These are phyloP conservation scores for Magnusiomyces magnusii DNA, from an alignment of 1,139 yeast species.

Conservation along the genomic window DNA sequence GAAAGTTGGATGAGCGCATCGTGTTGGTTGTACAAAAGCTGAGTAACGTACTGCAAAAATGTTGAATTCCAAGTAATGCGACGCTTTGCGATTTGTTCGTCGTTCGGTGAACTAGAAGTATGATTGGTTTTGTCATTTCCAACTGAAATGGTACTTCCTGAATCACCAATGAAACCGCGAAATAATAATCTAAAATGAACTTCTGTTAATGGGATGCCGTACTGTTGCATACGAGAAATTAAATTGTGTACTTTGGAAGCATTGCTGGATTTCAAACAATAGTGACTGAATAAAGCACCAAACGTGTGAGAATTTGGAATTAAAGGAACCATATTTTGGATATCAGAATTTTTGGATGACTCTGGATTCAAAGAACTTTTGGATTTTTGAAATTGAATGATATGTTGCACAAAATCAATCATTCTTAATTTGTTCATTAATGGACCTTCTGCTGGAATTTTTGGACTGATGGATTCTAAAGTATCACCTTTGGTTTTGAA, in stretches of 20 bases:
- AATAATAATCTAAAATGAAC: constrained; percentile 5
- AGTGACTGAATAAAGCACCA: constrained; percentile 10
- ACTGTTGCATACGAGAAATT: constrained; percentile 5
- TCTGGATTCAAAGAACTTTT: neutral
- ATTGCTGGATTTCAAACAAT: constrained; percentile 8
- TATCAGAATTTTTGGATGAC: neutral
- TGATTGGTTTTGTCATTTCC: neutral
- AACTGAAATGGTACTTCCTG: neutral
- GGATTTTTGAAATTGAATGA: constrained; percentile 2
- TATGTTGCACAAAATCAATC: constrained; percentile 11
- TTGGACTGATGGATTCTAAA: neutral
- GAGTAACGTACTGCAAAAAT: constrained; percentile 8
- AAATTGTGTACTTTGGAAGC: constrained; percentile 1
- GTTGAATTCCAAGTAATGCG: constrained; percentile 7
- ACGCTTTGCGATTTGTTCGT: neutral
- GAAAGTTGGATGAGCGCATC: neutral
- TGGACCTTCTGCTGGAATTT: neutral
- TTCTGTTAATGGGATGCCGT: neutral
- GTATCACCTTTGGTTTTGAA: neutral
- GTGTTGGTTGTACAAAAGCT: constrained; percentile 6
- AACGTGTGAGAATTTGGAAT: constrained; percentile 12
- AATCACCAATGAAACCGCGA: constrained; percentile 10
- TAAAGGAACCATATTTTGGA: constrained; percentile 5
- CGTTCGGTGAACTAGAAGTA: neutral
- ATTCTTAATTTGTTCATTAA: constrained; percentile 5